Evolutionary conservation across 495 filamentous ascomycete species (phyloP), one percentile per base, ranked within the genome.

Genomic region (Hypoxylon perforatum): DNA sequence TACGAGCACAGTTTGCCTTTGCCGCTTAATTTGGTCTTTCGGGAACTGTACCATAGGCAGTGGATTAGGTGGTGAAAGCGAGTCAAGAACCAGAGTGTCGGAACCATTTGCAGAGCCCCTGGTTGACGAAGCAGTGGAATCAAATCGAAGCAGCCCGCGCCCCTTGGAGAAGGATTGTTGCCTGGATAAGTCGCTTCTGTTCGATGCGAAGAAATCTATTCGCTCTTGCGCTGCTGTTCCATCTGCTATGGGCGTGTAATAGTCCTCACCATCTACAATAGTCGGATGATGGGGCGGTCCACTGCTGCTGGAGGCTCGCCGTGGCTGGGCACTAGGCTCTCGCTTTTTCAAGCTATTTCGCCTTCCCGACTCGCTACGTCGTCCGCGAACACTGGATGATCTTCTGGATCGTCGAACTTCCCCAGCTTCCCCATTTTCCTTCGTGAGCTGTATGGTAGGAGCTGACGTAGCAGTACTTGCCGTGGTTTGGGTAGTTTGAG

Each of bases 1-100:
- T n/a, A 90, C 81, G 5, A 97, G 82, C 67, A 90, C 76, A 4
- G 82, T 82, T 33, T 83, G 82, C 19, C 88, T 81, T 59, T 86
- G 86, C 52, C 86, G 86, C 62, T 84, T 81, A 41, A 75, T 71
- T 63, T 86, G 81, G 0, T 79, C 76, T 38, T 78, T 78, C 1
- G 84, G 68, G 60, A 86, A 85, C 38, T 83, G 80, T 18, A 85
- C 81, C 5, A 74, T 71, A 15, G 83, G 83, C 45, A 84, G 68
- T 28, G 79, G 61, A 15, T 71, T 71, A n/a, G 73, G 55, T 2
- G 67, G 44, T 15, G 65, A 61, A 33, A 71, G 63, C 36, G 71
- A 71, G 44, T 73, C 58, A 12, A 75, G 63, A 22, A 68, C 64
- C 10, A 71, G 47, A 12, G 57, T 18, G 2, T 69, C 63, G 12